A percentile compares a stretch with the other conserved stretches of the same genome.
Evolutionary conservation across 2,329 filamentous ascomycete genomes (phyloP).

Genomic region (Xylariaceae sp.): DNA sequence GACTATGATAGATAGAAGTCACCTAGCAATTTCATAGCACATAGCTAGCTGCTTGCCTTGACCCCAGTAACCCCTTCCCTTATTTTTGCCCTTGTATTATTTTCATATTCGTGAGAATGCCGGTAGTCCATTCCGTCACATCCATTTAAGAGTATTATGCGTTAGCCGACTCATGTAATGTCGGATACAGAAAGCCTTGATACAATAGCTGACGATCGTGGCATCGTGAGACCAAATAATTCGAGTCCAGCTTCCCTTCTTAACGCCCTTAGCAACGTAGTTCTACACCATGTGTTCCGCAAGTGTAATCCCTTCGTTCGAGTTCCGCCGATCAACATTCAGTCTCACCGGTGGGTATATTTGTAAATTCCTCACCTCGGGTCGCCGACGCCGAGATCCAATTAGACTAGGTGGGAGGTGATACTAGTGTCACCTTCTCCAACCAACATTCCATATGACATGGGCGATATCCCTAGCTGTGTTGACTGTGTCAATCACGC

Average conservation of each 20-base stretch:
- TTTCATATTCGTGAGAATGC: constrained; percentile 17
- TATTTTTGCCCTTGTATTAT: constrained; percentile 13
- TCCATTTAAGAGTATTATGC: constrained; percentile 12
- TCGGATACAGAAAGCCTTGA: constrained; percentile 16
- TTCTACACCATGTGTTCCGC: constrained; percentile 15
- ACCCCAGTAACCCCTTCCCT: constrained; percentile 7
- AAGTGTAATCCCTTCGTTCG: constrained; percentile 7
- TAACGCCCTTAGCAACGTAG: constrained; percentile 27
- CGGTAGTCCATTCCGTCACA: constrained; percentile 13
- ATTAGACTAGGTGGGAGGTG: background rate
- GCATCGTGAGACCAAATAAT: constrained; percentile 21
- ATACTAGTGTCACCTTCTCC: constrained; percentile 55
- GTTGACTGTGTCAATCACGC: constrained; percentile 81
- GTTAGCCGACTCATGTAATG: constrained; percentile 14
- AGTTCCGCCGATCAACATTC: background rate
- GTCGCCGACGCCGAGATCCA: background rate
- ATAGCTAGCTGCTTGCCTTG: constrained; percentile 15
- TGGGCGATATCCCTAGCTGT: constrained; percentile 74
- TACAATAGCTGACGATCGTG: constrained; percentile 24
- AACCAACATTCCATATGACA: constrained; percentile 75
- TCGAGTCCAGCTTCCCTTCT: constrained; percentile 19
- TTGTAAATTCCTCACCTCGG: constrained; percentile 9
- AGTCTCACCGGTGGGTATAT: constrained; percentile 11
- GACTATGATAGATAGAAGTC: background rate
- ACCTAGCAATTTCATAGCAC: constrained; percentile 8